phyloP scores from a whole-genome alignment of 768 basidiomycete genomes.

The Panaeolus papilionaceus region DNA sequence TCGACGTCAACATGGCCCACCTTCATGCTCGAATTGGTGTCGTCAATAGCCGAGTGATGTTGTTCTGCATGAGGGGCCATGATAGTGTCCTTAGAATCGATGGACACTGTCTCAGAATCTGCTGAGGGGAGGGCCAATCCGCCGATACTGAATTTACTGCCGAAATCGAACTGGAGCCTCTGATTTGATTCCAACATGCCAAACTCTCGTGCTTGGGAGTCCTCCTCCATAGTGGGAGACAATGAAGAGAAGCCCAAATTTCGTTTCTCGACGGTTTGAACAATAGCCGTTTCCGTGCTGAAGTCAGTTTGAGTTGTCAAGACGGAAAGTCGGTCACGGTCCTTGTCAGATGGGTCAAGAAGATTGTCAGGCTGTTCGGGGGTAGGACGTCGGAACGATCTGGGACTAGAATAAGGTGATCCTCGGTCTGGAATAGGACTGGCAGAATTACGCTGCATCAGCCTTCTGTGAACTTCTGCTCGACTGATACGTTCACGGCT shows the following conservation, averaged over 20 bases:
- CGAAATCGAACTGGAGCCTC: constrained; percentile 51
- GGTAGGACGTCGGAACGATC: neutral
- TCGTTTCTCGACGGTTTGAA: constrained; percentile 53
- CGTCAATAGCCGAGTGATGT: constrained; percentile 30
- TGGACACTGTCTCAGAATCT: constrained; percentile 25
- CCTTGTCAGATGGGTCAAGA: constrained; percentile 35
- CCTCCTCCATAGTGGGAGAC: constrained; percentile 27
- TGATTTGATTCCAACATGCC: constrained; percentile 33
- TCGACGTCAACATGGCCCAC: constrained; percentile 61
- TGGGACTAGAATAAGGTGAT: constrained; percentile 22
- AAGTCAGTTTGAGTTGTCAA: constrained; percentile 47
- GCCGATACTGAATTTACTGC: constrained; percentile 51
- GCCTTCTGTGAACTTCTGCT: constrained; percentile 33
- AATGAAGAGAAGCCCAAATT: constrained; percentile 30
- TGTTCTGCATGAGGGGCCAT: constrained; percentile 3
- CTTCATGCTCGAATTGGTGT: constrained; percentile 40
- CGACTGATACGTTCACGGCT: constrained; percentile 35
- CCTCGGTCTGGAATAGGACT: constrained; percentile 23
- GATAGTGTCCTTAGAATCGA: constrained; percentile 19
- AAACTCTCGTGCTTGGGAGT: constrained; percentile 33
- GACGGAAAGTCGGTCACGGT: constrained; percentile 45
- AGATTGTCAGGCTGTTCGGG: constrained; percentile 12
- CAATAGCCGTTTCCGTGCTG: constrained; percentile 56
- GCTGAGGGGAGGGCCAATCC: constrained; percentile 38
- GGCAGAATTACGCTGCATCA: constrained; percentile 29